Evolutionary conservation across 2,329 filamentous ascomycete species (phyloP), one percentile per base, ranked within the genome.

Genomic region (Cytospora chrysosperma): DNA sequence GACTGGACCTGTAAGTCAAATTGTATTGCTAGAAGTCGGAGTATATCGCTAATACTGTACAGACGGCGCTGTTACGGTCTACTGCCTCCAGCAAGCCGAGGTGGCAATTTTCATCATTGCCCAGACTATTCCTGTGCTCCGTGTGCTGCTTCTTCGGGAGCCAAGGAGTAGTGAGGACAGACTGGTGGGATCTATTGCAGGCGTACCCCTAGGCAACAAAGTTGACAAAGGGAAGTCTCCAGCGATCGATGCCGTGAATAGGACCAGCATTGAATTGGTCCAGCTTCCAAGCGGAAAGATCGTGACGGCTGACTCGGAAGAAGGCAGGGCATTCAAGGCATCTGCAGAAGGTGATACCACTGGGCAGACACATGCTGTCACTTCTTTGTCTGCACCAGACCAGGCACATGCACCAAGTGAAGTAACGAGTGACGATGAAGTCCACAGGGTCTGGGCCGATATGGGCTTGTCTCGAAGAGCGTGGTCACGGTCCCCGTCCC

Each of bases 381-480:
- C 15, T 24, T 37, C 34, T 37, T 9, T 26, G 9, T 15, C n/a
- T 19, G 15, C n/a, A n/a, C 55, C 37, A n/a, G 21, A 17, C n/a
- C n/a, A n/a, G n/a, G n/a, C n/a, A n/a, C n/a, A n/a, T n/a, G 34
- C n/a, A 56, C 15, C 13, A 49, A 19, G 52, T 27, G 27, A 43
- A 8, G 32, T 52, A 27, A 47, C 30, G 8, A 43, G 52, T n/a
- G 54, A 55, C 15, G 62, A 64, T 24, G 59, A 64, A 26, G 53
- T 62, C 2, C 62, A 64, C 8, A 61, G 19, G 3, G 6, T 58
- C 5, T 64, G 62, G 62, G 59, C 53, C 21, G 59, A 64, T 3
- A 64, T 62, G 62, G 62, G 62, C 1, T 28, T 64, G 5, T 64
- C 62, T 17, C 61, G 58, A 26, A 62, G 54, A 19, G 62, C 62